Evolutionary conservation across 2,329 filamentous ascomycete species (phyloP).

Genomic region (Ceratocystis smalleyi): DNA sequence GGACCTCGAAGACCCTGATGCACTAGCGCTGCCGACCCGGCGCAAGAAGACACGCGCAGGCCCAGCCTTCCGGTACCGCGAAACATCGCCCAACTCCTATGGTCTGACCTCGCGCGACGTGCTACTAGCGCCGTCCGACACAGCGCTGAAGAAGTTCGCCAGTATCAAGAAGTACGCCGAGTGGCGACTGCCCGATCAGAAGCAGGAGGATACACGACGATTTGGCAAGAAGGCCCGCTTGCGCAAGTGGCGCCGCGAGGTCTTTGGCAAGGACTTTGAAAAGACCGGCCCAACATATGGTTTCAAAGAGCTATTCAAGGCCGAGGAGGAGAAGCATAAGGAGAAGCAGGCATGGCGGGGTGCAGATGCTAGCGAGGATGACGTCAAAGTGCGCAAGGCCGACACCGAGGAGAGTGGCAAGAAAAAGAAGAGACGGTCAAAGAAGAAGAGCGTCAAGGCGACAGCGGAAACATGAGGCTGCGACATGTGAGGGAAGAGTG

Average conservation of each 20-base stretch:
- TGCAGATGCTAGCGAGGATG: constrained; percentile 12
- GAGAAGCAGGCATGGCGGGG: constrained; percentile 12
- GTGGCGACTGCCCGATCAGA: constrained; percentile 79
- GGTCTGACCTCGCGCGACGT: constrained; percentile 85
- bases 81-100: constrained; percentile 79
- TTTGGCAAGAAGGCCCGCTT: constrained; percentile 86
- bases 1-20: constrained; percentile 51
- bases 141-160: constrained; percentile 73
- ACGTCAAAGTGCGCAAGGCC: constrained; percentile 24
- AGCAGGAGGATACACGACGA: constrained; percentile 71
- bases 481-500: neutral
- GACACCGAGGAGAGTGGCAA: constrained; percentile 20
- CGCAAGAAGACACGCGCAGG: constrained; percentile 13
- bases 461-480: constrained; percentile 17
- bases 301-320: constrained; percentile 30
- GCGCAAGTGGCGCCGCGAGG: constrained; percentile 63
- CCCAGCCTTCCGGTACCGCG: constrained; percentile 71
- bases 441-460: constrained; percentile 32
- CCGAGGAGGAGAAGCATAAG: constrained; percentile 22
- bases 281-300: constrained; percentile 41
- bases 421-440: constrained; percentile 38
- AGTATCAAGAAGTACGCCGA: constrained; percentile 89
- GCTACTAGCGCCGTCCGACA: constrained; percentile 70
- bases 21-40: constrained; percentile 26
- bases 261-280: constrained; percentile 45